Conservation (phyloP, 164 flowering plant species). For the Saururus chinensis region DNA sequence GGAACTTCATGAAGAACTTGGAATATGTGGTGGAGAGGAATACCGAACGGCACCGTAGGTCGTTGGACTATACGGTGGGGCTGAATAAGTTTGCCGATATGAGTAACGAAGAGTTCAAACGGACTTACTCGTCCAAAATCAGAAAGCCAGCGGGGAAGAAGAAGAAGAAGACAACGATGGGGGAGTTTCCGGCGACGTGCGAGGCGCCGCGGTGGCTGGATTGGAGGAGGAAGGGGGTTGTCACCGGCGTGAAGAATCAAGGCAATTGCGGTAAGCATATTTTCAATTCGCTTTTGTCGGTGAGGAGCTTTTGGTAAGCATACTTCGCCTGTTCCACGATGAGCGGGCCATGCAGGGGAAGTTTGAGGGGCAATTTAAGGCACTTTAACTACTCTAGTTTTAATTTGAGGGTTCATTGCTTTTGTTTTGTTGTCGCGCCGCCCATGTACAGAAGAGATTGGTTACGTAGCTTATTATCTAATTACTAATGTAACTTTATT, state of each 20-base stretch:
- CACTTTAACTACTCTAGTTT: no score
- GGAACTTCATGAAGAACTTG: neutral
- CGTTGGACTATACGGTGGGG: neutral
- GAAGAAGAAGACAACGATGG: neutral
- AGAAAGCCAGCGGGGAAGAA: neutral
- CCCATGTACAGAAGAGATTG: no score
- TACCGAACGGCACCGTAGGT: neutral
- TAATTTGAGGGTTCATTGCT: no score
- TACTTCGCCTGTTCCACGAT: no score
- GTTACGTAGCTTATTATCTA: no score
- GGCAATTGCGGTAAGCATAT: neutral
- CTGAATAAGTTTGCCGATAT: conserved; percentile 25
- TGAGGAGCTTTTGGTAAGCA: no score
- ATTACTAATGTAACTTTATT: no score
- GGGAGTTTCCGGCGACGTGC: neutral
- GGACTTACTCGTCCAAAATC: neutral
- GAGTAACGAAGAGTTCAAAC: neutral
- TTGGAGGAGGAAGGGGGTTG: neutral
- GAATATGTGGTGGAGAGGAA: neutral
- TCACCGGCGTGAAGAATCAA: neutral
- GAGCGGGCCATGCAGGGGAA: no score
- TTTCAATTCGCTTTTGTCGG: no score
- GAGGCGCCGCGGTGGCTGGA: neutral
- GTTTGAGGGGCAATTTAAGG: no score
- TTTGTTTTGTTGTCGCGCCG: no score